Evolutionary conservation across 78 protist species (phyloP).

Genomic region (Dictyostelium intermedium): DNA sequence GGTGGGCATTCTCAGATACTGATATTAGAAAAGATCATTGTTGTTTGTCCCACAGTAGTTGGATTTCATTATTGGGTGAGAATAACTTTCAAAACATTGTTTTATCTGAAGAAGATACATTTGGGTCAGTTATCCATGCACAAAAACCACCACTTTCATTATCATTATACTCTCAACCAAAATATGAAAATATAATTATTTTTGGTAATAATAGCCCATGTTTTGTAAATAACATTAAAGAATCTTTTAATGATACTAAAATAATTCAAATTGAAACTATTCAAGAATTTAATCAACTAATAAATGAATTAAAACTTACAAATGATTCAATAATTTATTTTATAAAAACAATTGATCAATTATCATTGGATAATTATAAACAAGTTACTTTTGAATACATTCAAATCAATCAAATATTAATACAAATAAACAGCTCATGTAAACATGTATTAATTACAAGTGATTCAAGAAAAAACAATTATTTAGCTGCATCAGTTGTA

Average conservation of each 20-base stretch:
- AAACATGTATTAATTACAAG: background rate
- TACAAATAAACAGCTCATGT: background rate
- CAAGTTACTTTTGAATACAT: conserved; percentile 3
- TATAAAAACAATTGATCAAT: background rate
- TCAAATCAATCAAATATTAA: conserved; percentile 25
- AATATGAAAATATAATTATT: background rate
- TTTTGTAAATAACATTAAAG: background rate
- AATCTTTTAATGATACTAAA: background rate
- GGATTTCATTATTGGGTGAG: background rate
- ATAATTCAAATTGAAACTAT: background rate
- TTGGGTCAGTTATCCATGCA: background rate
- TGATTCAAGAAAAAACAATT: background rate
- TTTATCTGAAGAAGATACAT: background rate
- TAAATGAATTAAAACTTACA: background rate
- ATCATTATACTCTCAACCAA: background rate
- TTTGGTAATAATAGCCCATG: background rate
- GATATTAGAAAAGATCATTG: conserved; percentile 15
- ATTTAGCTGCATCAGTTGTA: background rate
- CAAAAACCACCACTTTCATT: background rate
- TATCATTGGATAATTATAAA: background rate
- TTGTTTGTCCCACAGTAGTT: background rate
- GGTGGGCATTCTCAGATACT: conserved; percentile 20
- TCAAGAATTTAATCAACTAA: background rate
- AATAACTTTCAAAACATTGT: background rate
- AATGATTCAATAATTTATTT: background rate